Evolutionary conservation across 306 rosid genomes (phyloP).

Genomic region (Vigna trinervia): DNA sequence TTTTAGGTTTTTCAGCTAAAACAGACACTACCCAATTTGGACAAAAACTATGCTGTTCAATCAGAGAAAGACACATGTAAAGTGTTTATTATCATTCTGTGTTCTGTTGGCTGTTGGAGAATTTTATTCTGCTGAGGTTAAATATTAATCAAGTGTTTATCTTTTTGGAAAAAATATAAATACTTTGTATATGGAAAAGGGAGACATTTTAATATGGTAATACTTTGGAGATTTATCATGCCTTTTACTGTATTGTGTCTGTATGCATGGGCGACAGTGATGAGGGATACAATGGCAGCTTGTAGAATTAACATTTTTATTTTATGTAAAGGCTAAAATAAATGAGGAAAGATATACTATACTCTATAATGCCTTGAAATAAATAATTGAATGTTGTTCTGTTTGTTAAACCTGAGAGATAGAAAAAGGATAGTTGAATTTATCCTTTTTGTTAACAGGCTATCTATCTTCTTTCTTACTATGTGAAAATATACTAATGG

Average conservation of each 20-base stretch:
- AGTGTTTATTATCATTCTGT: conserved; percentile 33
- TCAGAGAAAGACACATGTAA: conserved; percentile 82
- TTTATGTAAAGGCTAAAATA: conserved; percentile 32
- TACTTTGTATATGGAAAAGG: conserved; percentile 7
- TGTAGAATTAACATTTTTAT: conserved; percentile 33
- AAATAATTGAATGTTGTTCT: conserved; percentile 5
- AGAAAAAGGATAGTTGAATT: conserved; percentile 8
- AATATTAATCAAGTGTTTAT: not conserved
- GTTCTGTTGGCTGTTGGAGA: conserved; percentile 36
- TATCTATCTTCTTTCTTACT: not conserved
- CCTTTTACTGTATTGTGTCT: conserved; percentile 12
- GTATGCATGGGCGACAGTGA: conserved; percentile 15
- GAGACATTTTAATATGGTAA: conserved; percentile 9
- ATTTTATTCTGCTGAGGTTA: conserved; percentile 22
- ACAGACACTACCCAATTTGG: conserved; percentile 70
- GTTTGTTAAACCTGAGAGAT: conserved; percentile 11
- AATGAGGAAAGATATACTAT: not conserved
- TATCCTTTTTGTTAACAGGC: conserved; percentile 19
- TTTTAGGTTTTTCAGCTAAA: conserved; percentile 79
- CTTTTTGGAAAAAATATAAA: not conserved
- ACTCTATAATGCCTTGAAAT: conserved; percentile 17
- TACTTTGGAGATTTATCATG: conserved; percentile 20
- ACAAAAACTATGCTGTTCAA: conserved; percentile 84
- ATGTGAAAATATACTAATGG: conserved; percentile 17
- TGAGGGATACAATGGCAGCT: conserved; percentile 33